Evolutionary conservation across 1,139 yeast species (phyloP), one percentile per base, ranked within the genome.

Genomic region (Sugiyamaella paludigena): DNA sequence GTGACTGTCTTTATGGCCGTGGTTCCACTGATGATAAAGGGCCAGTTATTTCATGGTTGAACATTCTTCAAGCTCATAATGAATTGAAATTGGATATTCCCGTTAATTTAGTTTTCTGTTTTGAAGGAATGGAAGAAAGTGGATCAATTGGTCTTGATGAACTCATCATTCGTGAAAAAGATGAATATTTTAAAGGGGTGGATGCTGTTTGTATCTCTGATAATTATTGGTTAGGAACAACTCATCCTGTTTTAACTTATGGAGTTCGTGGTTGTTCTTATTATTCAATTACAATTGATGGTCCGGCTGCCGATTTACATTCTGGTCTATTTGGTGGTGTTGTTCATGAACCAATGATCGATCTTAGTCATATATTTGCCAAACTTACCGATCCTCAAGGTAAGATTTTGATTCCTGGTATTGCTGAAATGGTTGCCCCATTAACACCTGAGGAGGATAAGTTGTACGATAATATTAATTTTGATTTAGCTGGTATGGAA

Each of bases 61-160:
- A 92, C 30, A 86, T 84, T 36, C 75, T 92, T 47, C 86, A 91
- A 71, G 98, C 98, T 16, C 97, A 91, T 72, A 81, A 77, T 52
- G 87, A 83, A 60, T 79, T 88, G 56, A 88, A 87, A 28, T 69
- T 87, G 67, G 97, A 91, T 57, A 77, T 94, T 51, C 99, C 99
- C 29, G 98, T 92, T 57, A 92, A 92, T 73, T 73, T 92, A 62
- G 79, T 88, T 47, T 85, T 87, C 65, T 88, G 97, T 70, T 92
- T 92, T 63, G 99, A 92, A 74, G 98, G 98, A 54, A 92, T 92
- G 99, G 99, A 92, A 73, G 99, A 92, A 72, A 83, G 91, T 57
- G 99, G 99, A 16, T 88, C 97, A 29, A 72, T 87, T 47, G 98
- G 98, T 28, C 79, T 92, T 59, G 98, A 92, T 58, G 82, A 75